These are phyloP conservation scores for Leccinum broughii DNA, from an alignment of 768 basidiomycete genomes.

Conservation along the genomic window DNA sequence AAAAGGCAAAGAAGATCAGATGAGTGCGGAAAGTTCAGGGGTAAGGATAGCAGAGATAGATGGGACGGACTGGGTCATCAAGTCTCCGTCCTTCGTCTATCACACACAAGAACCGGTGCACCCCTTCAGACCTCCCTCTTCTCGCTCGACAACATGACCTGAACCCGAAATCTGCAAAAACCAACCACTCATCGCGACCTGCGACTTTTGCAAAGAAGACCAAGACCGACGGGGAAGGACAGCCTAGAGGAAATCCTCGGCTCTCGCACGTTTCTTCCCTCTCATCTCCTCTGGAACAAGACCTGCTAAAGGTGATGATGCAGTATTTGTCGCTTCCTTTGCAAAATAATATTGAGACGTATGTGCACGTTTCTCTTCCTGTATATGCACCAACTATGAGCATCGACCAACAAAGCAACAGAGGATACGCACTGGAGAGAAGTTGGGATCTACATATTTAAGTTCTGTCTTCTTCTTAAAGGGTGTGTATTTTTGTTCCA, in stretches of 20 bases:
- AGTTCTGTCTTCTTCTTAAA: conserved; percentile 77
- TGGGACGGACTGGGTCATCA: conserved; percentile 37
- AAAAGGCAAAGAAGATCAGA: conserved; percentile 20
- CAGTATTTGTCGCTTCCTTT: conserved; percentile 38
- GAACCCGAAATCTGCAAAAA: conserved; percentile 32
- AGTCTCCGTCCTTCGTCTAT: conserved; percentile 32
- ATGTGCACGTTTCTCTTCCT: conserved; percentile 81
- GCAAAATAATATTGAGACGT: conserved; percentile 61
- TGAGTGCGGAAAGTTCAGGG: conserved; percentile 28
- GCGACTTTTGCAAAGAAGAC: conserved; percentile 29
- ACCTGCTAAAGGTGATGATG: conserved; percentile 22
- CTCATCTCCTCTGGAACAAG: conserved; percentile 55
- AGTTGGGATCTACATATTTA: conserved; percentile 76
- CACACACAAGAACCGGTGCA: background rate
- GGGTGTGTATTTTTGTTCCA: conserved; percentile 65
- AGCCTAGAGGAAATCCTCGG: conserved; percentile 76
- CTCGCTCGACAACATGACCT: conserved; percentile 17
- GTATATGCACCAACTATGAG: conserved; percentile 1
- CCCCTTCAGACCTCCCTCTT: background rate
- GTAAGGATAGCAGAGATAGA: conserved; percentile 32
- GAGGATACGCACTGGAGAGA: conserved; percentile 60
- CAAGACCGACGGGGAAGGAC: conserved; percentile 27
- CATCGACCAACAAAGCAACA: background rate
- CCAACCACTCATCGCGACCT: conserved; percentile 32
- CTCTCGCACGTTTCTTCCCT: conserved; percentile 82